Conservation (phyloP, 495 filamentous ascomycete genomes). For the Penicillium nucicola region DNA sequence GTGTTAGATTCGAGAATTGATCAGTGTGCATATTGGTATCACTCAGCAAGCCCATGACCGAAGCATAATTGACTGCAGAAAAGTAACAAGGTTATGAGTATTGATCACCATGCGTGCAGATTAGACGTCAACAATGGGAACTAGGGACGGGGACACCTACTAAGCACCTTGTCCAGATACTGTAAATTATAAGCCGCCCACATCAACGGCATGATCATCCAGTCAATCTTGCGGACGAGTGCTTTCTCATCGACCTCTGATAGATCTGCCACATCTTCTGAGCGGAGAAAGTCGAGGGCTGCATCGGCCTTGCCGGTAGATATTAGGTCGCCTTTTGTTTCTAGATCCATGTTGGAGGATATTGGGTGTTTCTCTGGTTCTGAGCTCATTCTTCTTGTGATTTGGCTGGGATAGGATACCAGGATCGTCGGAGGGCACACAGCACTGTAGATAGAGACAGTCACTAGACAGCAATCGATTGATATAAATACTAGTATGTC, state of each 20-base stretch:
- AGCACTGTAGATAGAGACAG: too few species aligned
- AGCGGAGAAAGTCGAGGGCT: slow-evolving; percentile 24
- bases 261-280: slow-evolving; percentile 9
- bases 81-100: too few species aligned
- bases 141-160: slow-evolving; percentile 8
- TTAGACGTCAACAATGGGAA: too few species aligned
- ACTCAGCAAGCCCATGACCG: slow-evolving; percentile 54
- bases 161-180: slow-evolving; percentile 64
- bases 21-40: slow-evolving; percentile 51
- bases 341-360: slow-evolving; percentile 8
- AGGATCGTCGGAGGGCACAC: too few species aligned
- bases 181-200: slow-evolving; percentile 58
- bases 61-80: slow-evolving; percentile 46
- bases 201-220: slow-evolving; percentile 41
- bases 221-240: slow-evolving; percentile 39
- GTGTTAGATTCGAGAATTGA: slow-evolving; percentile 52
- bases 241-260: slow-evolving; percentile 29
- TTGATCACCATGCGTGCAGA: too few species aligned
- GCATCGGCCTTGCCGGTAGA: slow-evolving; percentile 23
- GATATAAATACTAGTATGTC: too few species aligned
- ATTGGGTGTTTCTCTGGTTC: background rate
- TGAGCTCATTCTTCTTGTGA: too few species aligned
- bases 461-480: too few species aligned
- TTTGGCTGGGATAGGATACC: too few species aligned
- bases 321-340: slow-evolving; percentile 13